Conservation (phyloP, 768 basidiomycete species). For the Macrocybe gigantea region DNA sequence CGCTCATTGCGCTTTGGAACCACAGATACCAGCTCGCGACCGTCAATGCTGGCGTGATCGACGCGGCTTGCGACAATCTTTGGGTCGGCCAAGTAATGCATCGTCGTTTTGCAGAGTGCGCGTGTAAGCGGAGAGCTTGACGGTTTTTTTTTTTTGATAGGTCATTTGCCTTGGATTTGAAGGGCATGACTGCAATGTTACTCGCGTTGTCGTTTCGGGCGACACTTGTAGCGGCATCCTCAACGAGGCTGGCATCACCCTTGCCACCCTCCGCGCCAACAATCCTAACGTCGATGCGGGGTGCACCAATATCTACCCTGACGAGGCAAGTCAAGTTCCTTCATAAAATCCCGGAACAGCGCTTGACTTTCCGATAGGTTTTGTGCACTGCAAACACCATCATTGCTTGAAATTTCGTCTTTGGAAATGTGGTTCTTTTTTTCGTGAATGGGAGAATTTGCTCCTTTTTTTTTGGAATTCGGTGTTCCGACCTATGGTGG, state of each 20-base stretch:
- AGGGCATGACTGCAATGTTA: slow-evolving; percentile 52
- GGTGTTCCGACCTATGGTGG: no score
- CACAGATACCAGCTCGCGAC: slow-evolving; percentile 52
- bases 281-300: slow-evolving; percentile 55
- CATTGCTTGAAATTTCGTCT: no score
- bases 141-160: slow-evolving; percentile 12
- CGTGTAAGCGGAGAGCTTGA: no score
- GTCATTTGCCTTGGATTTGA: slow-evolving; percentile 50
- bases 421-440: no score
- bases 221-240: slow-evolving; percentile 47
- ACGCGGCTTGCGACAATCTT: slow-evolving; percentile 53
- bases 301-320: slow-evolving; percentile 47
- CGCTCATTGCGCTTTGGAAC: neutral
- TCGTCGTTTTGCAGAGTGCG: neutral
- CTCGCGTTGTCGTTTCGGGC: slow-evolving; percentile 38
- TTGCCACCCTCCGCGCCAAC: slow-evolving; percentile 45
- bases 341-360: no score
- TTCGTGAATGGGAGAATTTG: no score
- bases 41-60: slow-evolving; percentile 42
- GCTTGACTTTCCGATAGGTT: no score
- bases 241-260: slow-evolving; percentile 31
- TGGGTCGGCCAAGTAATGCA: slow-evolving; percentile 37
- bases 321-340: slow-evolving; percentile 36
- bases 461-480: no score
- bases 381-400: no score